A percentile compares a stretch with the other conserved stretches of the same genome.
Evolutionary conservation across 805 yeast genomes (phyloP).

Genomic region (Saccharomycopsis sp.): DNA sequence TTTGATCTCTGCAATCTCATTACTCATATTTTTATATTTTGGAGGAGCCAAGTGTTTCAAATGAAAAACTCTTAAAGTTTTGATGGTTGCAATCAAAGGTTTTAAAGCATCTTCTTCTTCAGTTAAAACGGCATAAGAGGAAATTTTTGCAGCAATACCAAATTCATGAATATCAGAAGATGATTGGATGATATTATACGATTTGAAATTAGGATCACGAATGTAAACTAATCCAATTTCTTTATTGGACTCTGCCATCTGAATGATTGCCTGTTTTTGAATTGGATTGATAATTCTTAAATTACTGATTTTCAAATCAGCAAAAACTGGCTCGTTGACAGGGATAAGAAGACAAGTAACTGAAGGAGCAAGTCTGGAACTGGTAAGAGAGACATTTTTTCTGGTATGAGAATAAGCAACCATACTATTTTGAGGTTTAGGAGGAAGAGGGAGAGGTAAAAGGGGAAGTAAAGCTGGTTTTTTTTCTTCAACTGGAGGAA

Average conservation of each 20-base stretch:
- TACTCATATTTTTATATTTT: neutral
- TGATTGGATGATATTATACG: slow-evolving; percentile 10
- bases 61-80: slow-evolving; percentile 1
- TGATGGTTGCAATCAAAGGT: slow-evolving; percentile 9
- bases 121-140: slow-evolving; percentile 2
- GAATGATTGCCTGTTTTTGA: slow-evolving; percentile 16
- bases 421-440: too few relatives aligned
- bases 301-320: slow-evolving; percentile 11
- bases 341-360: slow-evolving; percentile 10
- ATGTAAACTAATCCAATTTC: slow-evolving; percentile 14
- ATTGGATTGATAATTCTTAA: slow-evolving; percentile 14
- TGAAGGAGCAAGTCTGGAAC: too few relatives aligned
- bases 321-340: slow-evolving; percentile 16
- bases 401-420: too few relatives aligned
- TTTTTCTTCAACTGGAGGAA: too few relatives aligned
- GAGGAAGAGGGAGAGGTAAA: too few relatives aligned
- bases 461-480: too few relatives aligned
- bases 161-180: slow-evolving; percentile 8
- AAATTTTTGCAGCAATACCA: slow-evolving; percentile 15
- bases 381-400: too few relatives aligned
- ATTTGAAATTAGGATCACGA: slow-evolving; percentile 11
- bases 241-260: slow-evolving; percentile 11
- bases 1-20: slow-evolving; percentile 3
- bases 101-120: slow-evolving; percentile 7
- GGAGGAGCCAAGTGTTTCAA: slow-evolving; percentile 11